Evolutionary conservation across 192 early-diverging fungal genomes (phyloP), one percentile per base, ranked within the genome.

Genomic region (Linnemannia elongata): DNA sequence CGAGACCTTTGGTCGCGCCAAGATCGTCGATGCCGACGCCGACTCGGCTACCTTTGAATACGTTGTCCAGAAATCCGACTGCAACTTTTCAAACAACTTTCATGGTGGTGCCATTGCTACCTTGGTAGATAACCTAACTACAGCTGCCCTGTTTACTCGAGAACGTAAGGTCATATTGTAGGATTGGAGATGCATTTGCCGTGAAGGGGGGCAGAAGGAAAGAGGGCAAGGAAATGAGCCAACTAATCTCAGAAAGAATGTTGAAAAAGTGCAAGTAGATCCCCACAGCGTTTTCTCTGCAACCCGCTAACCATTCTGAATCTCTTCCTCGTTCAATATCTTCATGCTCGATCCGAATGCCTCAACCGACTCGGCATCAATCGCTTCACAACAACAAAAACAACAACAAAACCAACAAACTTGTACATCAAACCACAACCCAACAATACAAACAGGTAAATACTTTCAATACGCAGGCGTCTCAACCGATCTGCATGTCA

Each of bases 101-200:
- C 89, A 90, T 63, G 89, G 89, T 44, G 89, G 89, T 18, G 88
- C 44, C 63, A 88, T 88, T 72, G 89, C 89, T 6, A 86, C 82
- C 35, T 66, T 90, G 66, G 73, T 90, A 15, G 89, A 90, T 66
- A 82, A 82, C 75, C 63, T 81, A 35, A 82, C 88, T 36, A 87
- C 85, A 3, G 80, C 78, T 9, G 88, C 77, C 49, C 35, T 89
- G 52, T 80, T 85, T 69, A 89, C 80, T 27, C 38, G 77, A 17
- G 75, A 82, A 52, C 74, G 80, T 87, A 82, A 69, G 88, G 72
- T 39, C 17, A 24, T 35, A 35, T n/a, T 0, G 24, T 24, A 39
- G 13, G 9, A 45, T 13, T 45, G 44, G 49, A n/a, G 18, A 52
- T 0, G 5, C 49, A 52, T 20, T 52, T 52, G 18, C n/a, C 12